Conservation (phyloP, 2,329 filamentous ascomycete genomes). For the Teratosphaeria viscida region DNA sequence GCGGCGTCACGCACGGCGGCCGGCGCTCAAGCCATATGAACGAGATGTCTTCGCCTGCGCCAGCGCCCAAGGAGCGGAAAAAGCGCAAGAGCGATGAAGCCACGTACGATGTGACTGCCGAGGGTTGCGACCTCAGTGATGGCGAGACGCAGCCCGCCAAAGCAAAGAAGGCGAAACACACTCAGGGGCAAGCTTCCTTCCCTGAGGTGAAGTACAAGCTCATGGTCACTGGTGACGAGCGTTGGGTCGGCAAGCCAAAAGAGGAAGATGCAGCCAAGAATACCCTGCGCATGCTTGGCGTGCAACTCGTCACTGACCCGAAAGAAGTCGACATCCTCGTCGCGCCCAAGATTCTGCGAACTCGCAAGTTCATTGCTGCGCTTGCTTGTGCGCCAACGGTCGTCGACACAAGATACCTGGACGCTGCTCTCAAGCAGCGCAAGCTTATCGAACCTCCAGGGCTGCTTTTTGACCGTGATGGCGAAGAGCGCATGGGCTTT, state of each 20-base stretch:
- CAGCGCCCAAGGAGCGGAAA: slow-evolving; percentile 15
- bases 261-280: slow-evolving; percentile 76
- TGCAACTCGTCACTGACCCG: slow-evolving; percentile 67
- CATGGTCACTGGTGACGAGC: slow-evolving; percentile 71
- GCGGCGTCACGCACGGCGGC: slow-evolving; percentile 53
- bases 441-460: slow-evolving; percentile 51
- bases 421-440: slow-evolving; percentile 60
- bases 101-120: slow-evolving; percentile 30
- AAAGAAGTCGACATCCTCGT: slow-evolving; percentile 74
- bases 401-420: slow-evolving; percentile 68
- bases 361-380: slow-evolving; percentile 84
- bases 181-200: slow-evolving; percentile 35
- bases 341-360: slow-evolving; percentile 77
- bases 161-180: slow-evolving; percentile 42
- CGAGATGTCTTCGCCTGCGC: slow-evolving; percentile 25
- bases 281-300: slow-evolving; percentile 71
- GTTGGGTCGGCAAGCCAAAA: slow-evolving; percentile 64
- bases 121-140: slow-evolving; percentile 35
- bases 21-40: slow-evolving; percentile 34
- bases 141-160: slow-evolving; percentile 38
- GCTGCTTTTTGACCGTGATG: slow-evolving; percentile 56
- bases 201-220: slow-evolving; percentile 63
- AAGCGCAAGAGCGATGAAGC: slow-evolving; percentile 29
- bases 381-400: slow-evolving; percentile 71
- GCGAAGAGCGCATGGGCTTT: slow-evolving; percentile 62